These are phyloP conservation scores for Raffaelea ambrosiae DNA, from an alignment of 2,329 filamentous ascomycete genomes.

Conservation along the genomic window DNA sequence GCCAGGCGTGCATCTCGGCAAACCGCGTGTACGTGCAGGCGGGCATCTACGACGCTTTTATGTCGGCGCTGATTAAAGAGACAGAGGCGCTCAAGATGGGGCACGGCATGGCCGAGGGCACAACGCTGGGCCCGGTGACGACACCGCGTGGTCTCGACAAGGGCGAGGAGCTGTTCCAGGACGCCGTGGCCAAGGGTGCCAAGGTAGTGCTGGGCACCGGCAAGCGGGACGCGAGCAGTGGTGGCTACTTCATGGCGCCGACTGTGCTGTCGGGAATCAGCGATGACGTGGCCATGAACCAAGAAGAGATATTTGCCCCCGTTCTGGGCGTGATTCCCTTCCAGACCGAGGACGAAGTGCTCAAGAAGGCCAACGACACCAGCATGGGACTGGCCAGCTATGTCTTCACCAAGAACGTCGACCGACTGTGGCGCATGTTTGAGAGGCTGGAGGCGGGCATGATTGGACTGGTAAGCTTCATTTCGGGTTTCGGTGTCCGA, in stretches of 20 bases:
- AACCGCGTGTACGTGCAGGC: conserved; percentile 58
- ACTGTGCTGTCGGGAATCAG: conserved; percentile 43
- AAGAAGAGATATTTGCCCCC: conserved; percentile 51
- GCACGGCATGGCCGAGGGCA: conserved; percentile 48
- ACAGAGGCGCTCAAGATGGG: conserved; percentile 48
- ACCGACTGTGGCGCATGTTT: conserved; percentile 48
- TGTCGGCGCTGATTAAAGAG: conserved; percentile 27
- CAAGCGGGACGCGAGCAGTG: conserved; percentile 27
- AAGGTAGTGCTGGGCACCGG: conserved; percentile 55
- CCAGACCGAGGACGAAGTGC: conserved; percentile 47
- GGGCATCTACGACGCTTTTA: conserved; percentile 44
- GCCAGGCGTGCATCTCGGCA: conserved; percentile 57
- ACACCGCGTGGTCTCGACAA: conserved; percentile 48
- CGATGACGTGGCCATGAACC: conserved; percentile 35
- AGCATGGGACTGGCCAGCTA: conserved; percentile 47
- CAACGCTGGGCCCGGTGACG: conserved; percentile 53
- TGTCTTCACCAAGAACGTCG: conserved; percentile 32
- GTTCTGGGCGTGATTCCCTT: conserved; percentile 48
- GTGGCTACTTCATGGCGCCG: conserved; percentile 60
- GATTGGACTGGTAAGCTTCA: conserved; percentile 32
- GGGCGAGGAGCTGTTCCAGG: conserved; percentile 49
- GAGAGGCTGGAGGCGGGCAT: conserved; percentile 50
- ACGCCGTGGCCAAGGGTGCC: conserved; percentile 55
- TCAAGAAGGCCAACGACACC: conserved; percentile 45
- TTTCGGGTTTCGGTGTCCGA: too few relatives aligned